Base-by-base conservation (phyloP, 2,329 filamentous ascomycete species). In the Stemphylium vesicarium region DNA sequence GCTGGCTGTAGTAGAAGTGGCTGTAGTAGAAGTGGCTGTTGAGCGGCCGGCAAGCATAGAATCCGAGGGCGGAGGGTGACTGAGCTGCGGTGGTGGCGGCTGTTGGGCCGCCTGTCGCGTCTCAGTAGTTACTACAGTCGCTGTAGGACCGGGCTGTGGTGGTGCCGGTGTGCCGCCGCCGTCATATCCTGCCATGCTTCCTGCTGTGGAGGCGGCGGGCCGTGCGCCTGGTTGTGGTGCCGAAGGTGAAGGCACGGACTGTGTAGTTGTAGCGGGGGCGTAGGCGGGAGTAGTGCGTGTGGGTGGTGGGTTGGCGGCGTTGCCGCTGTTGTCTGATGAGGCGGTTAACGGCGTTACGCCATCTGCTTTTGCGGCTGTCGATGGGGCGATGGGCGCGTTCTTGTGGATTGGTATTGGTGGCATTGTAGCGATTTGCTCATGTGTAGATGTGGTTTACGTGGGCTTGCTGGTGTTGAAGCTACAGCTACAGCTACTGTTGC, bases 361-460 rank as follows among this genome's bases (percentile, higher is more conserved):
- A 37, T 63, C 57, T 53, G 68, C 61, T 66, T 78, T 79, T 54
- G 67, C 65, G 39, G 65, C 57, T 3, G 79, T 71, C 9, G 64
- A 58, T 4, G 79, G 71, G 11, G 70, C 70, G 59, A 82, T 81
- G 47, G 79, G 80, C 20, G 75, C 75, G 59, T 81, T 72, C 51
- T 77, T 77, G 73, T 81, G 78, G 50, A 80, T 73, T 38, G 72
- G 77, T 39, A 81, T 76, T 11, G 78, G 79, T 11, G 79, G 77
- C 79, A 81, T 81, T 9, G 33, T 37, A 35, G 7, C 16, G 12
- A 1, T n/a, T 10, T 51, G 43, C 35, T 22, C 6, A 18, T n/a
- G 16, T 18, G 40, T 33, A 15, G 22, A 12, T 16, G 37, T 42
- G 8, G 5, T 12, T 32, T 26, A 29, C 15, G 9, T 24, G 36